Conservation (phyloP, 1,284 basidiomycete species). For the Cutaneotrichosporon sp. region DNA sequence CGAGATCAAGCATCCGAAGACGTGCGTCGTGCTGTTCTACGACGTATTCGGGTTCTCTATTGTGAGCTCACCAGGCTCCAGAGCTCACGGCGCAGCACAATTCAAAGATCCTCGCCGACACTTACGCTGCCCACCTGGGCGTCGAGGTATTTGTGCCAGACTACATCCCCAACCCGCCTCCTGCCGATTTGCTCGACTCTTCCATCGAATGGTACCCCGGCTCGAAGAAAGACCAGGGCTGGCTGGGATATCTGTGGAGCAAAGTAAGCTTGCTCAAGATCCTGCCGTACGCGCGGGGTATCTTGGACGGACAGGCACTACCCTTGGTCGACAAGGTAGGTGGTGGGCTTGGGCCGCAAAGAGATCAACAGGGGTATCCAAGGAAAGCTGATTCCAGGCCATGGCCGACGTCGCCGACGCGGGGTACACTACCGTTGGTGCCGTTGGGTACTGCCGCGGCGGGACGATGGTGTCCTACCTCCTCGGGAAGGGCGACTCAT, state of each 20-base stretch:
- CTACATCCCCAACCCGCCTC: constrained; percentile 35
- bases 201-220: constrained; percentile 31
- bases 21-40: constrained; percentile 61
- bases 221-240: constrained; percentile 21
- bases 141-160: constrained; percentile 63
- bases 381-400: neutral
- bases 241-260: constrained; percentile 14
- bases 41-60: constrained; percentile 63
- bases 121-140: constrained; percentile 58
- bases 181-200: constrained; percentile 21
- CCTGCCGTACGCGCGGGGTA: constrained; percentile 17
- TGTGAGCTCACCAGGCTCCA: constrained; percentile 26
- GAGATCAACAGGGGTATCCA: neutral
- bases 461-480: constrained; percentile 49
- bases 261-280: constrained; percentile 19
- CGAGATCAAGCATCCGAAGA: constrained; percentile 25
- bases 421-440: constrained; percentile 56
- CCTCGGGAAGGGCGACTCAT: constrained; percentile 28
- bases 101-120: constrained; percentile 65
- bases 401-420: neutral
- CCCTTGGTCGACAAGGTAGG: constrained; percentile 17
- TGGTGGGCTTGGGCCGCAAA: neutral
- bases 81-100: constrained; percentile 51
- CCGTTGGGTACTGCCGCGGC: constrained; percentile 67
- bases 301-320: constrained; percentile 11